phyloP scores from a whole-genome alignment of 176 grass and related monocot genomes.

The Ampelocalamus luodianensis region DNA sequence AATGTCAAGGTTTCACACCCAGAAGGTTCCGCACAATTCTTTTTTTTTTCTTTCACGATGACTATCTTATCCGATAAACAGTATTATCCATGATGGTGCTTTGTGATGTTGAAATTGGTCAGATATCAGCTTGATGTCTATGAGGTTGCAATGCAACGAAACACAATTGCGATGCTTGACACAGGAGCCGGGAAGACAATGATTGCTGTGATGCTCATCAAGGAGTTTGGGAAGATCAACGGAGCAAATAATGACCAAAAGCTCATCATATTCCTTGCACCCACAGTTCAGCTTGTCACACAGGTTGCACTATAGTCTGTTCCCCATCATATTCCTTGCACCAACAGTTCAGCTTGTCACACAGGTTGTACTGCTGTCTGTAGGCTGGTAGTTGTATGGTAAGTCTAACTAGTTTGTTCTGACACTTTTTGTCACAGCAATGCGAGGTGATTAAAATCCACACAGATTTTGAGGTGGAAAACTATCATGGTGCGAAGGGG shows the following conservation, averaged over 20 bases:
- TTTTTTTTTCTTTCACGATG: too few species aligned
- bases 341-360: constrained; percentile 78
- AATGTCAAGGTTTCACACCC: constrained; percentile 39
- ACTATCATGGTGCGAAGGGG: constrained; percentile 72
- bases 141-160: constrained; percentile 61
- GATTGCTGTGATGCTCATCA: constrained; percentile 91
- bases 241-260: constrained; percentile 47
- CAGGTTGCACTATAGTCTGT: constrained; percentile 41
- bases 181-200: constrained; percentile 89
- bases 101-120: constrained; percentile 29
- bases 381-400: not conserved
- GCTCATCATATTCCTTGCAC: constrained; percentile 73
- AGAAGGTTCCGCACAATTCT: constrained; percentile 43
- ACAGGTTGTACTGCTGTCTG: constrained; percentile 55
- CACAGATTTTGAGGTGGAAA: constrained; percentile 69
- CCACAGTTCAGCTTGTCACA: constrained; percentile 74
- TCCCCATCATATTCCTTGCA: constrained; percentile 68
- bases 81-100: not conserved
- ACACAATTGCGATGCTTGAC: constrained; percentile 88
- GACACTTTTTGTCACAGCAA: constrained; percentile 61
- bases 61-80: constrained; percentile 6
- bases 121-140: constrained; percentile 86
- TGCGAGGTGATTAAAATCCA: constrained; percentile 70
- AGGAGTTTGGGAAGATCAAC: constrained; percentile 50
- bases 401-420: constrained; percentile 8